Evolutionary conservation across 768 basidiomycete species (phyloP).

Genomic region (Goffeauzyma gilvescens): DNA sequence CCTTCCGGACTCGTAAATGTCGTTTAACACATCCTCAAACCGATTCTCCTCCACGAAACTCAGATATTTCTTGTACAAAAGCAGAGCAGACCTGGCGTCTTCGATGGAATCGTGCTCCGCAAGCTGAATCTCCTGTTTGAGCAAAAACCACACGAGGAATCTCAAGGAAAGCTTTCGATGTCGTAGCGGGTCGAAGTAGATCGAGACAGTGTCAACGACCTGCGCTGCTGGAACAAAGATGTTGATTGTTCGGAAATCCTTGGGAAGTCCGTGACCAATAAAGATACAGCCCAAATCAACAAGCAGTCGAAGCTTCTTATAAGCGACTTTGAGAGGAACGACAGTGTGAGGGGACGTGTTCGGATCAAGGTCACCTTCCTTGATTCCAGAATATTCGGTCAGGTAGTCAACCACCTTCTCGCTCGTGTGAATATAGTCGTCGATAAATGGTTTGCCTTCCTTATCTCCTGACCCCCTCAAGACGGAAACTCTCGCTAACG

Average conservation of each 20-base stretch:
- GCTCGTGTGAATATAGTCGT: conserved; percentile 93
- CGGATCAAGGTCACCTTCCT: conserved; percentile 83
- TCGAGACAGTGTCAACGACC: conserved; percentile 90
- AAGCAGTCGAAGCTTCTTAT: conserved; percentile 75
- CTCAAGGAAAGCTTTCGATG: conserved; percentile 77
- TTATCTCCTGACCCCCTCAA: conserved; percentile 64
- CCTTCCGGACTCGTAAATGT: conserved; percentile 35
- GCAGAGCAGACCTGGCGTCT: conserved; percentile 69
- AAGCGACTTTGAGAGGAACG: conserved; percentile 90
- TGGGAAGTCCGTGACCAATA: conserved; percentile 87
- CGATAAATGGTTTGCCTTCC: conserved; percentile 79
- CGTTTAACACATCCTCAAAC: conserved; percentile 73
- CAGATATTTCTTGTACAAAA: conserved; percentile 59
- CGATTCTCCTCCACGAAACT: conserved; percentile 46
- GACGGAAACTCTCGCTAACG: conserved; percentile 85
- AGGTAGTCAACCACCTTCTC: conserved; percentile 89
- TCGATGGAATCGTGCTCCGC: conserved; percentile 98
- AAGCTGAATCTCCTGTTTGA: conserved; percentile 76
- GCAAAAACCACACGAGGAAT: conserved; percentile 85
- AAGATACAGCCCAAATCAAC: conserved; percentile 93
- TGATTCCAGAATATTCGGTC: conserved; percentile 90
- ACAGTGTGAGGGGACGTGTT: conserved; percentile 63
- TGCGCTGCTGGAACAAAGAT: conserved; percentile 88
- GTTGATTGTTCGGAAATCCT: conserved; percentile 97
- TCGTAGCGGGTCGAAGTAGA: conserved; percentile 67